Evolutionary conservation across 2,329 filamentous ascomycete genomes (phyloP).

Genomic region (Didymella exigua): DNA sequence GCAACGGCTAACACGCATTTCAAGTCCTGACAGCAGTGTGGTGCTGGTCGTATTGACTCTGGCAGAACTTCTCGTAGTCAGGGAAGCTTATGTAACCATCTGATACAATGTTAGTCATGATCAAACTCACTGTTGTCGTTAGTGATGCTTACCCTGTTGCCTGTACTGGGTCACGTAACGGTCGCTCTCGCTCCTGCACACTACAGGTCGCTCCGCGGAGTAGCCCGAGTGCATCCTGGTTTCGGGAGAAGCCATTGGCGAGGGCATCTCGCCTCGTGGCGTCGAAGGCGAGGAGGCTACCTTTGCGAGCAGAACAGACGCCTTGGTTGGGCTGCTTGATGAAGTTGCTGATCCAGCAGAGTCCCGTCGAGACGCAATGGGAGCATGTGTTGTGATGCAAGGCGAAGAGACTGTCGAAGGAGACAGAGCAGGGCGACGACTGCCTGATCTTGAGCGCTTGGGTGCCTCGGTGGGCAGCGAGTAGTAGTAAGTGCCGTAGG

Average conservation of each 20-base stretch:
- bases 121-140: neutral
- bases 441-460: conserved; percentile 42
- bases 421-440: conserved; percentile 52
- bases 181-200: conserved; percentile 47
- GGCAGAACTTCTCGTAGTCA: conserved; percentile 70
- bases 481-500: conserved; percentile 46
- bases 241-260: conserved; percentile 39
- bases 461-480: conserved; percentile 47
- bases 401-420: conserved; percentile 54
- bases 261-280: conserved; percentile 44
- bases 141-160: conserved; percentile 44
- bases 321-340: conserved; percentile 50
- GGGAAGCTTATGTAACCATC: conserved; percentile 75
- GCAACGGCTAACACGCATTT: conserved; percentile 7
- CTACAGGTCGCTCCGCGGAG: conserved; percentile 37
- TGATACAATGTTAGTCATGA: conserved; percentile 24
- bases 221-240: conserved; percentile 36
- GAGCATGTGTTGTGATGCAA: conserved; percentile 50
- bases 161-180: conserved; percentile 46
- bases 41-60: conserved; percentile 40
- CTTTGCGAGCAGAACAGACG: conserved; percentile 51
- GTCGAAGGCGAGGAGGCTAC: conserved; percentile 51
- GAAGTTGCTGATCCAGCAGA: conserved; percentile 37
- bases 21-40: conserved; percentile 43
- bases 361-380: conserved; percentile 49